A percentile compares a stretch with the other conserved stretches of the same genome.
These are phyloP conservation scores for Cetraspora pellucida DNA, from an alignment of 192 early-diverging fungal genomes.

Conservation along the genomic window DNA sequence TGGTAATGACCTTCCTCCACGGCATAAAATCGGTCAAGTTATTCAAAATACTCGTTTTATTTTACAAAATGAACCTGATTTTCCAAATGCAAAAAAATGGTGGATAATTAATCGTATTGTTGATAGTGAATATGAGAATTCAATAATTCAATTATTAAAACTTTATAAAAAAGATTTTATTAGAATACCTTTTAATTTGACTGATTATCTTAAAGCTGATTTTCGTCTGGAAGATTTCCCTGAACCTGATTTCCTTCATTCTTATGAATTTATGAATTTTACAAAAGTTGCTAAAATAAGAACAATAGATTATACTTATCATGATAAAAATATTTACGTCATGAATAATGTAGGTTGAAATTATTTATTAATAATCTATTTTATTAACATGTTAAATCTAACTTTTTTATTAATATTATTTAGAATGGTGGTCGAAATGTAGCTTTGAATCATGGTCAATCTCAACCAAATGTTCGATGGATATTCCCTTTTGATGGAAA, in stretches of 20 bases:
- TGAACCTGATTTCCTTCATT: conserved; percentile 62
- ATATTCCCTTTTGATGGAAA: conserved; percentile 69
- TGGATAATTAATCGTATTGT: conserved; percentile 67
- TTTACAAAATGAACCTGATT: conserved; percentile 59
- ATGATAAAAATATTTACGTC: conserved; percentile 65
- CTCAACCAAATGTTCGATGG: conserved; percentile 53
- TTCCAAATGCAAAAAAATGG: conserved; percentile 57
- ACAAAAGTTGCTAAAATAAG: conserved; percentile 61
- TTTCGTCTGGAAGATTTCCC: conserved; percentile 66
- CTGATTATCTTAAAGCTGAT: conserved; percentile 57
- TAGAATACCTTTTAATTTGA: conserved; percentile 55
- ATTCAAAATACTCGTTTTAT: conserved; percentile 62
- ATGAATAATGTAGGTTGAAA: conserved; percentile 64
- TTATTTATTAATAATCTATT: conserved; percentile 22
- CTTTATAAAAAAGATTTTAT: conserved; percentile 57
- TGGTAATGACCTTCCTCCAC: conserved; percentile 65
- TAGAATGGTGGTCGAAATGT: conserved; percentile 66
- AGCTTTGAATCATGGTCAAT: conserved; percentile 55
- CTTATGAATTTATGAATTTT: conserved; percentile 59
- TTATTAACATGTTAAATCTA: conserved; percentile 10
- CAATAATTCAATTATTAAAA: conserved; percentile 56
- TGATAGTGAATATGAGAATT: conserved; percentile 55
- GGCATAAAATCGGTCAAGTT: conserved; percentile 63
- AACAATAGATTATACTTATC: conserved; percentile 63
- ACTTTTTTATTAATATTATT: conserved; percentile 11